A percentile compares a stretch with the other conserved stretches of the same genome.
Evolutionary conservation across 768 basidiomycete species (phyloP).

Genomic region (Ramaria rubella): DNA sequence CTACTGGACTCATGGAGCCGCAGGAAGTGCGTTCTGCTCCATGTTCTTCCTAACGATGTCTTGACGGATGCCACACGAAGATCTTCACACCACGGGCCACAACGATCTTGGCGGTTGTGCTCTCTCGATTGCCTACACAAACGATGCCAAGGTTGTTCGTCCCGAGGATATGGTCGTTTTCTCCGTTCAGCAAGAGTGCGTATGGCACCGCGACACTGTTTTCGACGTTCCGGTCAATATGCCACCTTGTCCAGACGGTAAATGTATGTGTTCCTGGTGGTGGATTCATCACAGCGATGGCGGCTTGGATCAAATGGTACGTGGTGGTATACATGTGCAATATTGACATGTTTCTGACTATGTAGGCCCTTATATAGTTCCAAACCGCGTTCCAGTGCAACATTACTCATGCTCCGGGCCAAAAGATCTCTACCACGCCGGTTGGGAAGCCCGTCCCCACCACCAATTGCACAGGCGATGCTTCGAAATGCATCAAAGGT

Average conservation of each 20-base stretch:
- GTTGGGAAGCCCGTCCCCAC: slow-evolving; percentile 52
- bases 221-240: slow-evolving; percentile 61
- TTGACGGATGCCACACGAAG: slow-evolving; percentile 5
- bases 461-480: slow-evolving; percentile 61
- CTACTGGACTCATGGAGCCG: background rate
- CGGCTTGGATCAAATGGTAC: slow-evolving; percentile 11
- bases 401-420: slow-evolving; percentile 36
- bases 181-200: slow-evolving; percentile 69
- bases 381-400: slow-evolving; percentile 74
- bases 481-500: slow-evolving; percentile 16
- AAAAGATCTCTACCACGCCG: slow-evolving; percentile 37
- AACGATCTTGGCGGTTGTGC: slow-evolving; percentile 57
- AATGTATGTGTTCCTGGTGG: slow-evolving; percentile 66
- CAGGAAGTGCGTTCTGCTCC: background rate
- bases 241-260: slow-evolving; percentile 59
- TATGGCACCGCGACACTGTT: slow-evolving; percentile 63
- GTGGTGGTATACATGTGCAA: slow-evolving; percentile 10
- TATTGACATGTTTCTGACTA: background rate
- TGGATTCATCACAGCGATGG: slow-evolving; percentile 47
- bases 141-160: slow-evolving; percentile 45
- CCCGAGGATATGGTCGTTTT: slow-evolving; percentile 70
- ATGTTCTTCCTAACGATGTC: background rate
- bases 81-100: slow-evolving; percentile 51
- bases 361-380: slow-evolving; percentile 27
- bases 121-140: slow-evolving; percentile 73